Evolutionary conservation across 2,329 filamentous ascomycete genomes (phyloP), one percentile per base, ranked within the genome.

Genomic region (Arthrinium phaeospermum): DNA sequence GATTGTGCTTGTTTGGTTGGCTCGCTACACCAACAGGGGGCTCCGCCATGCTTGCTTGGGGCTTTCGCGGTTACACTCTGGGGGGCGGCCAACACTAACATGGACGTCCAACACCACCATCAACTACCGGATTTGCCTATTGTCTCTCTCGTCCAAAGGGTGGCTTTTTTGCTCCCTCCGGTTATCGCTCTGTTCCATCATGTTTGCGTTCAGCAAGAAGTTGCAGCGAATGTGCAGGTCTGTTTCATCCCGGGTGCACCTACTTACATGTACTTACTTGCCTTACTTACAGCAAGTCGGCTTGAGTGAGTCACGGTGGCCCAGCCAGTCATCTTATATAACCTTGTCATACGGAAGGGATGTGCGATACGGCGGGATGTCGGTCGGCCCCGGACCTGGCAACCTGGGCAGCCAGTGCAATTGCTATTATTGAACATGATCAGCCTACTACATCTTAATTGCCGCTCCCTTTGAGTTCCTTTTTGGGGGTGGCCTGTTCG

Each of bases 311-410:
- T 57, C 51, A 34, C 24, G 51, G 14, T 14, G 27, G 24, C 16
- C 30, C 30, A 64, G 57, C 57, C 57, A 64, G 57, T 64, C 57
- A 64, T 64, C 34, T 64, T 64, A 64, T 64, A 64, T 64, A 37
- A 41, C 57, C 8, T n/a, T 64, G 57, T 41, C 19, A n/a, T 64
- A 64, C 57, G 57, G 34, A 41, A n/a, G 57, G 16, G 16, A 37
- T 61, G 27, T 61, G 27, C 53, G 51, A 57, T 57, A 57, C 51
- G 27, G 51, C 27, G 53, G 53, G 53, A 61, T 61, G 53, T 37
- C 30, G 53, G 53, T 22, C 53, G 53, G 53, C 53, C 53, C 27
- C 27, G 30, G 53, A 37, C 53, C 53, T 61, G 30, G 53, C 16
- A n/a, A 12, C 14, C 27, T 30, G 27, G 27, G 27, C 27, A 57